Percentiles rank a stretch among this genome's conserved stretches.
These are phyloP conservation scores for Botrytis paeoniae DNA, from an alignment of 2,329 filamentous ascomycete species.

Conservation along the genomic window DNA sequence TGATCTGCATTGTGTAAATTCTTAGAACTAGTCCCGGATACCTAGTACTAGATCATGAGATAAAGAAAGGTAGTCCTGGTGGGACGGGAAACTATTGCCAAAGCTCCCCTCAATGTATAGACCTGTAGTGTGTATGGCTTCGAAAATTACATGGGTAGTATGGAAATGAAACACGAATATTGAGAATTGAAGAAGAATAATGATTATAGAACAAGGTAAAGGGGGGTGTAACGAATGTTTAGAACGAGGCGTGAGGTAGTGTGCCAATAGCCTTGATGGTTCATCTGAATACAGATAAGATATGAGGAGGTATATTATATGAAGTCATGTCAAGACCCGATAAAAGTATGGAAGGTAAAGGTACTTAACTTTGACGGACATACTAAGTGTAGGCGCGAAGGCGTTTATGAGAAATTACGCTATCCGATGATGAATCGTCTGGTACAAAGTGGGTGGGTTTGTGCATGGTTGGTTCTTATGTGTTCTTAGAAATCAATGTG, in stretches of 20 bases:
- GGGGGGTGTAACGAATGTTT: background rate
- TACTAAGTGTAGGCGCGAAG: slow-evolving; percentile 11
- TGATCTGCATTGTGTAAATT: slow-evolving; percentile 27
- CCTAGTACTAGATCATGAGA: background rate
- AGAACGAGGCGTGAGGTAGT: background rate
- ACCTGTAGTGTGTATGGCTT: background rate
- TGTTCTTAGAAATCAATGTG: slow-evolving; percentile 5
- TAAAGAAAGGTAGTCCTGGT: background rate
- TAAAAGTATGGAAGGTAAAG: background rate
- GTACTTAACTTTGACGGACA: slow-evolving; percentile 10
- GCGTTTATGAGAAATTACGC: slow-evolving; percentile 19
- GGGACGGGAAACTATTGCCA: background rate
- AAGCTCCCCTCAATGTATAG: slow-evolving; percentile 3
- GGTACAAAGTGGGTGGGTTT: slow-evolving; percentile 12
- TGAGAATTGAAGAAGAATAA: background rate
- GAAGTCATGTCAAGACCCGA: background rate
- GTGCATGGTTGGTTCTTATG: slow-evolving; percentile 17
- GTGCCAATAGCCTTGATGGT: background rate
- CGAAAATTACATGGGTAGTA: background rate
- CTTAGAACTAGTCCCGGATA: slow-evolving; percentile 18
- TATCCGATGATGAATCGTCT: slow-evolving; percentile 13
- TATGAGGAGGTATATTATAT: slow-evolving; percentile 6
- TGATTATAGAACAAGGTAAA: background rate
- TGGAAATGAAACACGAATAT: background rate
- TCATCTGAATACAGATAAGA: background rate